These are phyloP conservation scores for Fusarium albosuccineum DNA, from an alignment of 2,329 filamentous ascomycete species.

Conservation along the genomic window DNA sequence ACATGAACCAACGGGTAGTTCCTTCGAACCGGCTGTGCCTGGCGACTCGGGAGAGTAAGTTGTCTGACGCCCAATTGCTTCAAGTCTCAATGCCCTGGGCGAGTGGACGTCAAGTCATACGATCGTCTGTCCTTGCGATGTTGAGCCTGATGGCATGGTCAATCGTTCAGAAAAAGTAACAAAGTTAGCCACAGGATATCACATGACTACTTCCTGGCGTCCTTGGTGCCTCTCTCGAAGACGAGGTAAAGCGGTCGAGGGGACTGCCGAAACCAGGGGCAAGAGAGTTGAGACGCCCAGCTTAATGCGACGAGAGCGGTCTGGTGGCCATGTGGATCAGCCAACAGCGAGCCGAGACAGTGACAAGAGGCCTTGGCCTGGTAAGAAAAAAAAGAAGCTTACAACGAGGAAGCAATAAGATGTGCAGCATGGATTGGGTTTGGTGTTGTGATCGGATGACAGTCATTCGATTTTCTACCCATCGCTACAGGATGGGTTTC, in stretches of 20 bases:
- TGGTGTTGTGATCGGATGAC: constrained; percentile 25
- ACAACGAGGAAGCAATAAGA: constrained; percentile 8
- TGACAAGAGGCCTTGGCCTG: constrained; percentile 31
- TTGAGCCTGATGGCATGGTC: no score
- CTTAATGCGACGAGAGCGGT: constrained; percentile 29
- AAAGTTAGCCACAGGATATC: constrained; percentile 8
- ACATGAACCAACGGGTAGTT: no score
- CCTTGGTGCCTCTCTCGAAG: background rate
- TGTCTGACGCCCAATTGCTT: background rate
- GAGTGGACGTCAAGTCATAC: background rate
- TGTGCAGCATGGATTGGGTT: constrained; percentile 3
- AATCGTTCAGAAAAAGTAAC: background rate
- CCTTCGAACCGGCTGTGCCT: no score
- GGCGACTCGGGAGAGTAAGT: no score
- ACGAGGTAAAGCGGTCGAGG: constrained; percentile 1
- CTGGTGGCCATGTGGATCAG: constrained; percentile 20
- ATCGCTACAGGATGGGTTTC: constrained; percentile 18
- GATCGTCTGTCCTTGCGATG: background rate
- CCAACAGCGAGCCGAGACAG: constrained; percentile 29
- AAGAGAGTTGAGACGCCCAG: constrained; percentile 14
- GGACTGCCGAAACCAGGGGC: constrained; percentile 14
- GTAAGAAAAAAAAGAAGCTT: constrained; percentile 4
- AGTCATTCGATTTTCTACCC: constrained; percentile 36
- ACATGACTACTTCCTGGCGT: background rate
- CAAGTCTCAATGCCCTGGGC: background rate